phyloP scores from a whole-genome alignment of 345 rosid species.

The Rubroshorea leprosula region DNA sequence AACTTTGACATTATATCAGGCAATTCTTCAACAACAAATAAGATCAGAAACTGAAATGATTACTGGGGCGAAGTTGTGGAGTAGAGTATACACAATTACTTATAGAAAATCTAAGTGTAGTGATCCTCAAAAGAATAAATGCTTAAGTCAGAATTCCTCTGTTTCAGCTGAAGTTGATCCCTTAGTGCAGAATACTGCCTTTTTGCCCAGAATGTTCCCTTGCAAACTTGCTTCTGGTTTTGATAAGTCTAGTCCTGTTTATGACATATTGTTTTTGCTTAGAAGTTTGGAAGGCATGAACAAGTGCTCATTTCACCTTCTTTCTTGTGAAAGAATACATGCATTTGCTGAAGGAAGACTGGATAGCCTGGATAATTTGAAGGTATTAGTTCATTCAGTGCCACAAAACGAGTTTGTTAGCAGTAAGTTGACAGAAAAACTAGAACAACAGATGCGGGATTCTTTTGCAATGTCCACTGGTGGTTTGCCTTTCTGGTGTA shows the following conservation, averaged over 20 bases:
- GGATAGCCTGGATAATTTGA: conserved; percentile 57
- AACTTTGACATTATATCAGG: conserved; percentile 65
- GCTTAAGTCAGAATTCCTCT: conserved; percentile 18
- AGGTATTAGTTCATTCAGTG: conserved; percentile 42
- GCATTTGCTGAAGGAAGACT: conserved; percentile 63
- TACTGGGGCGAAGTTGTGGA: conserved; percentile 47
- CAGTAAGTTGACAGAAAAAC: conserved; percentile 80
- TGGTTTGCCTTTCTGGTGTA: conserved; percentile 86
- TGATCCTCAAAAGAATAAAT: conserved; percentile 20
- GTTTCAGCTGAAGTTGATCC: conserved; percentile 19
- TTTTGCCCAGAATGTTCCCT: conserved; percentile 48
- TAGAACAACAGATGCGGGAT: conserved; percentile 92
- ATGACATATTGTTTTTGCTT: conserved; percentile 67
- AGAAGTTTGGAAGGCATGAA: conserved; percentile 74
- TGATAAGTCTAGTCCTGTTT: conserved; percentile 49
- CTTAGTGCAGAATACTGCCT: conserved; percentile 27
- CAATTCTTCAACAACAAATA: conserved; percentile 61
- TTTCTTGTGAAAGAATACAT: conserved; percentile 48
- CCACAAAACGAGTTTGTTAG: conserved; percentile 64
- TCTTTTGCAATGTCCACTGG: conserved; percentile 55
- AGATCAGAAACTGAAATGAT: conserved; percentile 48
- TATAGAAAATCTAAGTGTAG: conserved; percentile 35
- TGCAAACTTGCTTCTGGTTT: conserved; percentile 43
- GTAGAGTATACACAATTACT: conserved; percentile 51
- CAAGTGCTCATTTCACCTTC: conserved; percentile 58